Evolutionary conservation across 2,329 filamentous ascomycete genomes (phyloP).

Genomic region (Colletotrichum sp.): DNA sequence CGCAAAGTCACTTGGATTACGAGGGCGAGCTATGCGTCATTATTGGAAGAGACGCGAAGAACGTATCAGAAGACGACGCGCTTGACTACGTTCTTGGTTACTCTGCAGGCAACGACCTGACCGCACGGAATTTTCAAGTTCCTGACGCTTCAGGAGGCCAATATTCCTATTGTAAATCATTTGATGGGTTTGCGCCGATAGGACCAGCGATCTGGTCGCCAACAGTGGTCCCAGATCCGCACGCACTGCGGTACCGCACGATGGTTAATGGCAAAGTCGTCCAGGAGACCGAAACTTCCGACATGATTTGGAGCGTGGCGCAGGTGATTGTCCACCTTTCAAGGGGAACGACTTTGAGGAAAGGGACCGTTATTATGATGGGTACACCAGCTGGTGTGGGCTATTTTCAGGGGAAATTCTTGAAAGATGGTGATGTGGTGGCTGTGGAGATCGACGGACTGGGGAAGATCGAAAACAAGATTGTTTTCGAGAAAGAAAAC

Average conservation of each 20-base stretch:
- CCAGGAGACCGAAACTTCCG: constrained; percentile 43
- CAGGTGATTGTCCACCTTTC: constrained; percentile 48
- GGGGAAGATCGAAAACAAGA: constrained; percentile 33
- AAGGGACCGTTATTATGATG: constrained; percentile 53
- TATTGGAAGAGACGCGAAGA: constrained; percentile 51
- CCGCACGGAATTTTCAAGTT: constrained; percentile 54
- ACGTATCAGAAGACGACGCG: constrained; percentile 51
- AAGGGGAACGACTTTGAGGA: constrained; percentile 48
- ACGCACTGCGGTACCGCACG: constrained; percentile 22
- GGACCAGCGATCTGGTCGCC: constrained; percentile 42
- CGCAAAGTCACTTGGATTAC: constrained; percentile 50
- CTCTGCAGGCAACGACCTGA: constrained; percentile 59
- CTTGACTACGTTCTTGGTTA: constrained; percentile 60
- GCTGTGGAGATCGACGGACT: constrained; percentile 31
- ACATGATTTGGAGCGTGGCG: constrained; percentile 50
- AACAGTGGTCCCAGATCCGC: constrained; percentile 28
- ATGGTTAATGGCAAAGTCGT: constrained; percentile 50
- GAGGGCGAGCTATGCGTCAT: constrained; percentile 58
- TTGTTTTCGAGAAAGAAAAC: constrained; percentile 29
- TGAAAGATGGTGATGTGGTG: constrained; percentile 39
- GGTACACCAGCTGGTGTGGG: constrained; percentile 50
- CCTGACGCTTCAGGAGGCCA: constrained; percentile 42
- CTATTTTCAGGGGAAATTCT: constrained; percentile 33
- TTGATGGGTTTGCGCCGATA: constrained; percentile 56
- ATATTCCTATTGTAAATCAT: constrained; percentile 57